Conservation (phyloP, 305 asterid species). For the Fraxinus ornus region DNA sequence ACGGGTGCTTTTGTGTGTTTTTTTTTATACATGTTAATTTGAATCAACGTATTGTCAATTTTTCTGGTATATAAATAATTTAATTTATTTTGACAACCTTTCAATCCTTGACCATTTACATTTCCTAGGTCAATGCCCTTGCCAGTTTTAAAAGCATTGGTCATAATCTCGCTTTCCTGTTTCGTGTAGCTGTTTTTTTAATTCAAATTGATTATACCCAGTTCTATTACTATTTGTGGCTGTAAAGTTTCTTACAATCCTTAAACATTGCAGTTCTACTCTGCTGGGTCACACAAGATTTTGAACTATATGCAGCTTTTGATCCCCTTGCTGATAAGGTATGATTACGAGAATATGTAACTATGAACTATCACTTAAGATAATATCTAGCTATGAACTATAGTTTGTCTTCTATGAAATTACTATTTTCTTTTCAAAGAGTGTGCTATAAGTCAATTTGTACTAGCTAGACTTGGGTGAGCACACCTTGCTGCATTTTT, state of each 20-base stretch:
- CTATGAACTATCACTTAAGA: background rate
- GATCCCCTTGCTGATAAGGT: conserved; percentile 99
- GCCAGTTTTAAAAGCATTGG: background rate
- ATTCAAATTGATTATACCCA: background rate
- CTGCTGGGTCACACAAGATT: conserved; percentile 98
- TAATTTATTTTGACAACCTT: background rate
- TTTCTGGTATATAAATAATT: background rate
- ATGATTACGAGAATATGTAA: conserved; percentile 22
- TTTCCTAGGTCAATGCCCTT: background rate
- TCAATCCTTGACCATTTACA: background rate
- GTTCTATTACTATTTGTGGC: background rate
- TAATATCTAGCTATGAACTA: background rate
- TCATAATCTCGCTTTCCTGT: background rate
- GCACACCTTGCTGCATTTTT: background rate
- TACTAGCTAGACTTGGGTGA: background rate
- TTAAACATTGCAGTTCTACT: conserved; percentile 62
- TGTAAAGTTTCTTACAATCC: conserved; percentile 20
- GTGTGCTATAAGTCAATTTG: background rate
- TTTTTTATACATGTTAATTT: background rate
- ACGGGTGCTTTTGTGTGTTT: background rate
- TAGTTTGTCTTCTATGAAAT: background rate
- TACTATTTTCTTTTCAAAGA: background rate
- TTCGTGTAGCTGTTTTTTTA: background rate
- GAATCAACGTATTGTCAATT: background rate
- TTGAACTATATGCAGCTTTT: conserved; percentile 94